These are phyloP conservation scores for Rhododendron henanense DNA, from an alignment of 148 eudicot genomes.

Conservation along the genomic window DNA sequence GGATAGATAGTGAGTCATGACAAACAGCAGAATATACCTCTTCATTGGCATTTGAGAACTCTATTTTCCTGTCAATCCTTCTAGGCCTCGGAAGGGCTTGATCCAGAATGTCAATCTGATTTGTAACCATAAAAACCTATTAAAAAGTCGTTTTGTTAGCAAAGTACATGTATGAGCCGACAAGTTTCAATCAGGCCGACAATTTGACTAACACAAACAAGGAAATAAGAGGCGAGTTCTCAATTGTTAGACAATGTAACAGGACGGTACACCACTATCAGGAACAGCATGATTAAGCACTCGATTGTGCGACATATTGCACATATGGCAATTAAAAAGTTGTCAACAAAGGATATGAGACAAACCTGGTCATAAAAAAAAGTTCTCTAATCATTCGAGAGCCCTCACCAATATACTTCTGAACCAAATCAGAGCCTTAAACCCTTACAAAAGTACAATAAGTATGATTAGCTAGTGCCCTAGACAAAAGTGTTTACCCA, in stretches of 20 bases:
- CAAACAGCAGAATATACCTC: too few species aligned
- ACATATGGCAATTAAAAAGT: neutral
- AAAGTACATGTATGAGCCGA: too few species aligned
- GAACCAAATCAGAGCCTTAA: slow-evolving; percentile 89
- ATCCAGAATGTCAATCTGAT: slow-evolving; percentile 73
- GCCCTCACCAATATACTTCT: slow-evolving; percentile 84
- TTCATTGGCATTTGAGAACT: slow-evolving; percentile 42
- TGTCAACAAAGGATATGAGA: neutral
- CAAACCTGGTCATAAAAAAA: slow-evolving; percentile 77
- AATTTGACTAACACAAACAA: too few species aligned
- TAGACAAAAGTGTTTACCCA: slow-evolving; percentile 81
- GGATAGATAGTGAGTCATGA: too few species aligned
- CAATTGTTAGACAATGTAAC: neutral
- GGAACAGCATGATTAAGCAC: too few species aligned
- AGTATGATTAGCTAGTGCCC: slow-evolving; percentile 93
- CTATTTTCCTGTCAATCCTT: slow-evolving; percentile 73
- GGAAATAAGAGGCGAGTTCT: slow-evolving; percentile 17
- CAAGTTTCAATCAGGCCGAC: too few species aligned
- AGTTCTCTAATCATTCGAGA: slow-evolving; percentile 86
- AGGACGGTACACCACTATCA: too few species aligned
- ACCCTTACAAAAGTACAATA: slow-evolving; percentile 92
- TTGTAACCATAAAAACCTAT: slow-evolving; percentile 75
- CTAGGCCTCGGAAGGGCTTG: slow-evolving; percentile 77
- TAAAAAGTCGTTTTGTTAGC: too few species aligned
- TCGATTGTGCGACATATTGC: too few species aligned